phyloP scores from a whole-genome alignment of 257 asterid genomes.

The Anisodus acutangulus region DNA sequence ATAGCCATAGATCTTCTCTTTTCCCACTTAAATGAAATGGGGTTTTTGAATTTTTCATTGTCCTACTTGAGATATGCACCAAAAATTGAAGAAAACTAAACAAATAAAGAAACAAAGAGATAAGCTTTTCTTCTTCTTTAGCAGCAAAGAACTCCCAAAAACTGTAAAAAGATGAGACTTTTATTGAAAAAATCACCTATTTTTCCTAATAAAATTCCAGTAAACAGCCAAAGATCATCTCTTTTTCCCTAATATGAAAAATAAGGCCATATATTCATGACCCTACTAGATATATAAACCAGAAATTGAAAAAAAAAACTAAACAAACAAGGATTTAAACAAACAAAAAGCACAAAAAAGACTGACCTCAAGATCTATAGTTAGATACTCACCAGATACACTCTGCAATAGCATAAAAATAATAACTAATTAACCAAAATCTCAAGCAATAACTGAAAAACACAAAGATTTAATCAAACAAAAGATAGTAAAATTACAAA shows the following conservation, averaged over 20 bases:
- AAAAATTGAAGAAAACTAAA: too few species aligned
- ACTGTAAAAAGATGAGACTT: neutral
- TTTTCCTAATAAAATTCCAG: neutral
- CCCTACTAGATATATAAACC: neutral
- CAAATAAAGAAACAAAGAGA: neutral
- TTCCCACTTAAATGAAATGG: neutral
- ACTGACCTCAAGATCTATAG: slow-evolving; percentile 17
- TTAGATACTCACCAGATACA: neutral
- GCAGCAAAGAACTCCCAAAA: neutral
- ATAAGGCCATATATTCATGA: neutral
- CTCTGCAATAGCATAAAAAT: neutral
- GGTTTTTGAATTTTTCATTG: neutral
- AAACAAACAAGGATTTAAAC: neutral
- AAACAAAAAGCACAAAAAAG: neutral
- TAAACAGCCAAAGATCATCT: neutral
- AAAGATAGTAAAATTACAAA: slow-evolving; percentile 16
- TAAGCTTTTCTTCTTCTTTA: neutral
- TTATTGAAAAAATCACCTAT: neutral
- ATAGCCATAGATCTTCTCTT: neutral
- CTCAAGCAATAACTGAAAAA: neutral
- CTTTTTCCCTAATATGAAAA: neutral
- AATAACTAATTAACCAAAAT: neutral
- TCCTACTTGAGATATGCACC: too few species aligned
- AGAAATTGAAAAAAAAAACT: neutral
- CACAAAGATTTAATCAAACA: neutral